Percentiles rank a stretch among this genome's conserved stretches.
Conservation (phyloP, 2,329 filamentous ascomycete genomes). For the Aspergillus sp. region DNA sequence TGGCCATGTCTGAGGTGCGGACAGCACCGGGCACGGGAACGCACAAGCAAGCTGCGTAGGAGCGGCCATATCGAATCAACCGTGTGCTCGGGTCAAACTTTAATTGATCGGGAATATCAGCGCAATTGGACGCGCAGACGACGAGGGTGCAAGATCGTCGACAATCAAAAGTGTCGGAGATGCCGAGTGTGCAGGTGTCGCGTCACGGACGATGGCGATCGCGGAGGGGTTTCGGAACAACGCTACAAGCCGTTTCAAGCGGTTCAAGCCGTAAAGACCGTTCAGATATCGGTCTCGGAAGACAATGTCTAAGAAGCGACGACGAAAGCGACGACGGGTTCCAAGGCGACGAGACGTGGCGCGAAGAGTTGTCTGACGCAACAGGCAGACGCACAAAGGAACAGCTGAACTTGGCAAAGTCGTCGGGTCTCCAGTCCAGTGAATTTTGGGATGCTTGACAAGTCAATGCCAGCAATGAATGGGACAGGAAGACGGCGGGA, state of each 20-base stretch:
- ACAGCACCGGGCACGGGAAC: constrained; percentile 25
- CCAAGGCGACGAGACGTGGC: constrained; percentile 13
- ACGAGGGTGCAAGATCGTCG: constrained; percentile 1
- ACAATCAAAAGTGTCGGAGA: constrained; percentile 6
- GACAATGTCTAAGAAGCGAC: neutral
- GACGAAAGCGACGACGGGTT: neutral
- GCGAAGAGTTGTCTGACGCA: constrained; percentile 18
- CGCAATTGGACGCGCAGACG: constrained; percentile 6
- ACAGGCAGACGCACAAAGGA: constrained; percentile 20
- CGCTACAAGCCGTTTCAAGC: too few relatives aligned
- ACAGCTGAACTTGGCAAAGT: constrained; percentile 16
- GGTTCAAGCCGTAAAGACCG: too few relatives aligned
- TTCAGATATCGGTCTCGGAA: too few relatives aligned
- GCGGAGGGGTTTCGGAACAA: too few relatives aligned
- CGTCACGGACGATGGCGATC: neutral
- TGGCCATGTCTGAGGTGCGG: neutral
- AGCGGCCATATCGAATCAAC: constrained; percentile 64
- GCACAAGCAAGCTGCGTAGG: constrained; percentile 88
- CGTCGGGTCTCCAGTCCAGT: constrained; percentile 29
- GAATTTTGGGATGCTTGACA: constrained; percentile 45
- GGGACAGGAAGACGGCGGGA: constrained; percentile 27
- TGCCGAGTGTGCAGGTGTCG: constrained; percentile 4
- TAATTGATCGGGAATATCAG: constrained; percentile 5
- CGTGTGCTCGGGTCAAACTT: constrained; percentile 7
- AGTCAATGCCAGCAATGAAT: constrained; percentile 49